Evolutionary conservation across 2,329 filamentous ascomycete species (phyloP), one percentile per base, ranked within the genome.

Genomic region (Aspergillus nomiae): DNA sequence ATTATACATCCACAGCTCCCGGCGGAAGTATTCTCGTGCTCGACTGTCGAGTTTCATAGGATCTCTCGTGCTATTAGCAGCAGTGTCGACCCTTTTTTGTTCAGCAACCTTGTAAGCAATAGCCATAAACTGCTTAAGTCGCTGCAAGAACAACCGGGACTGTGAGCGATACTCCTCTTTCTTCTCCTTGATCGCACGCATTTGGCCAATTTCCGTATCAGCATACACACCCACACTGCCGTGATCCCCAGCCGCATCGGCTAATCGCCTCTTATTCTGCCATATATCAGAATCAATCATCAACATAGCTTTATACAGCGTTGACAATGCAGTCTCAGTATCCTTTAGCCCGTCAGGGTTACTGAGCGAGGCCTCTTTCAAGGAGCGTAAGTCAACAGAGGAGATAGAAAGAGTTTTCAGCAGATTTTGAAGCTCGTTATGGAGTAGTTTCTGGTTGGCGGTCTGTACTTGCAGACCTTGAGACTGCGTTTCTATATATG

Each of bases 401-500:
- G 92, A 93, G 62, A 98, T 96, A 12, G 93, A 94, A 60, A 96
- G 94, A 0, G 92, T 97, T 69, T 94, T 89, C 28, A 99, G 85
- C n/a, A 98, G 83, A 38, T 90, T 91, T 75, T 96, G 89, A 1
- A 99, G 85, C 77, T 99, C 95, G 66, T 90, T 92, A 76, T 94
- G 92, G 54, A 99, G 85, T 32, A 97, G 85, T 76, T 97, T 97
- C 76, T 99, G 95, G 71, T 99, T 99, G 46, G 95, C 92, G 24
- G 94, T 94, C 78, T 98, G 95, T 8, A 99, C 94, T 73, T 99
- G 95, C 54, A 99, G 82, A 82, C 95, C 95, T 79, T 99, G 94
- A 8, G 92, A 94, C 78, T 99, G 95, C 2, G 95, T 93, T 80
- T 99, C 95, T 67, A 99, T 98, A 75, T 96, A 98, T 4, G 93